A percentile compares a stretch with the other conserved stretches of the same genome.
Evolutionary conservation across 805 yeast genomes (phyloP).

Genomic region (Saturnispora serradocipensis): DNA sequence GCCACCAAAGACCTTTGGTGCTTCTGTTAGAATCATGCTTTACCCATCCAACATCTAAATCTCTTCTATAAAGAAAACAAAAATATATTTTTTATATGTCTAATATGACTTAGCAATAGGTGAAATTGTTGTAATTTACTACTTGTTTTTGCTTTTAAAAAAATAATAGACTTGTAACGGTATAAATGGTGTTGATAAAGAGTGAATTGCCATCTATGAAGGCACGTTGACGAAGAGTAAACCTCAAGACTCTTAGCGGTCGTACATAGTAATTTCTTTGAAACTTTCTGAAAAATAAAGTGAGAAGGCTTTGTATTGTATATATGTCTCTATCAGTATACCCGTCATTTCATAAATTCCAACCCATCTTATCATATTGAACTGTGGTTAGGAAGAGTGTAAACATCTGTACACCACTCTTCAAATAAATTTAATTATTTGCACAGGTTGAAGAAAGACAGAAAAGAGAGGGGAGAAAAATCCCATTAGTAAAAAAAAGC

Average conservation of each 20-base stretch:
- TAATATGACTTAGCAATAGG: slow-evolving; percentile 13
- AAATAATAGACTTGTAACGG: neutral
- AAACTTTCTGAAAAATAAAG: no score
- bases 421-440: neutral
- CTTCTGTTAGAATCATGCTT: slow-evolving; percentile 98
- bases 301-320: no score
- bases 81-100: slow-evolving; percentile 13
- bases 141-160: slow-evolving; percentile 1
- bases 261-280: no score
- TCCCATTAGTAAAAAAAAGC: slow-evolving; percentile 1
- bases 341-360: no score
- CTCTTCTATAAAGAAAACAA: slow-evolving; percentile 15
- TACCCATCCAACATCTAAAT: slow-evolving; percentile 98
- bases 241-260: no score
- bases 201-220: no score
- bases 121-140: slow-evolving; percentile 1
- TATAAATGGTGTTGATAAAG: neutral
- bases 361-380: no score
- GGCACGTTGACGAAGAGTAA: no score
- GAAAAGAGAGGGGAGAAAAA: slow-evolving; percentile 2
- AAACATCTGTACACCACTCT: slow-evolving; percentile 1
- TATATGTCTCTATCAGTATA: no score
- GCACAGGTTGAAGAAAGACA: slow-evolving; percentile 1
- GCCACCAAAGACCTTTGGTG: slow-evolving; percentile 99
- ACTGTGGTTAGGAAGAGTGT: no score